phyloP scores from a whole-genome alignment of 1,284 basidiomycete genomes.

The Boletus semigastroideus region DNA sequence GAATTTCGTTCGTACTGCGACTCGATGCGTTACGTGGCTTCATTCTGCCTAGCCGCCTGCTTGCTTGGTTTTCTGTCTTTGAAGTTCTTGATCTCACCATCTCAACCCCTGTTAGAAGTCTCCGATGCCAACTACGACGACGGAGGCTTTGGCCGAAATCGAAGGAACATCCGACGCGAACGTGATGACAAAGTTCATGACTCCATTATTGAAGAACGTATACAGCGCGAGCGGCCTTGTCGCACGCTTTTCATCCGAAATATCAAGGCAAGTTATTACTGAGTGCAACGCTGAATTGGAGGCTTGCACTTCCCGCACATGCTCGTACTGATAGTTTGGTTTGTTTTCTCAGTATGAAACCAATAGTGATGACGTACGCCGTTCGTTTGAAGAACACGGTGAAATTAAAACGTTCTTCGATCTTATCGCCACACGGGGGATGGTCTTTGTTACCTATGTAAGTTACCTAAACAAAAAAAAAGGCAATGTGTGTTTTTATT shows the following conservation, averaged over 20 bases:
- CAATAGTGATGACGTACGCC: conserved; percentile 78
- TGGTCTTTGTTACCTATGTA: conserved; percentile 98
- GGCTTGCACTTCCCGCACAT: conserved; percentile 7
- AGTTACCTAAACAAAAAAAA: conserved; percentile 44
- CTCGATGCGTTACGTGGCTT: conserved; percentile 35
- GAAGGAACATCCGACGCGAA: conserved; percentile 56
- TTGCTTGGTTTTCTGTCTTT: conserved; percentile 41
- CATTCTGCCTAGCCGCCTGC: conserved; percentile 43
- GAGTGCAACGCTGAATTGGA: conserved; percentile 13
- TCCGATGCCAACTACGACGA: conserved; percentile 55
- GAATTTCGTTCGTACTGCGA: conserved; percentile 26
- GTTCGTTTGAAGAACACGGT: conserved; percentile 87
- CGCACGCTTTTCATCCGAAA: conserved; percentile 96
- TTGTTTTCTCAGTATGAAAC: conserved; percentile 78
- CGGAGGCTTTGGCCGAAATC: conserved; percentile 48
- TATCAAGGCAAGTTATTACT: conserved; percentile 76
- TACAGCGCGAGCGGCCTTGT: conserved; percentile 90
- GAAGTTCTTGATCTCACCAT: conserved; percentile 51
- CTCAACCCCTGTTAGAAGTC: conserved; percentile 56
- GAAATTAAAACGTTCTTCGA: conserved; percentile 98
- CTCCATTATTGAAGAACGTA: conserved; percentile 85
- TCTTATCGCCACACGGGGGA: conserved; percentile 88
- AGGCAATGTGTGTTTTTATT: conserved; percentile 4
- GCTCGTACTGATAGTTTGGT: conserved; percentile 17
- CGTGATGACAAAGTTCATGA: conserved; percentile 83